Base-by-base conservation (phyloP, 257 asterid species). In the Coffea eugenioides region DNA sequence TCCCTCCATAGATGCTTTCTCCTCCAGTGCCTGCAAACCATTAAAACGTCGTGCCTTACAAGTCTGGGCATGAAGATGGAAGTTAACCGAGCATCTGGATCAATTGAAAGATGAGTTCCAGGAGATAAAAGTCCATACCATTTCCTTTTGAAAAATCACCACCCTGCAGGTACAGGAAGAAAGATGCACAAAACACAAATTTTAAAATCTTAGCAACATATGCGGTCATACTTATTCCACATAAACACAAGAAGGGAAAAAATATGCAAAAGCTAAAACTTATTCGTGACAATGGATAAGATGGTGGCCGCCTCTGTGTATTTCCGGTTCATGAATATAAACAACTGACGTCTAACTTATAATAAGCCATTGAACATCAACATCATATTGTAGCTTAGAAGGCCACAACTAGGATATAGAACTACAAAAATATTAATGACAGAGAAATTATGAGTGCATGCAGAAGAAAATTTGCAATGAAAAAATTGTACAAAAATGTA, bases 21-120 rank as follows among this genome's bases (percentile, higher is more conserved):
- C 99, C 99, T 85, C 99, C 99, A 83, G 97, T 96, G 91, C 98
- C 99, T 96, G 98, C 96, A 94, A 93, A 85, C 93, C 94, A 94
- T 88, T 85, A 91, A 90, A 93, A 89, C 85, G 88, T 83, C 77
- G 87, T 82, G 89, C 90, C 92, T 90, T 88, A 92, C 91, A 85
- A 84, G 90, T 91, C 91, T 86, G 90, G 85, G 87, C 96, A 84
- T 84, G 91, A 88, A 81, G 91, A 83, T 83, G 90, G 89, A 89
- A 85, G 90, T 83, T 87, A 84, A 90, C 84, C 76, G 80, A 82
- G 86, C 89, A 86, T 82, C 93, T 82, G 89, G 93, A 69, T 84
- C 90, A 83, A 83, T 80, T 87, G 90, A 86, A 88, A 85, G 84
- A 88, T 86, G 87, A 88, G 83, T 88, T 86, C 90, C 90, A 86